Evolutionary conservation across 1,284 basidiomycete species (phyloP).

Genomic region (Austroboletus rostrupii): DNA sequence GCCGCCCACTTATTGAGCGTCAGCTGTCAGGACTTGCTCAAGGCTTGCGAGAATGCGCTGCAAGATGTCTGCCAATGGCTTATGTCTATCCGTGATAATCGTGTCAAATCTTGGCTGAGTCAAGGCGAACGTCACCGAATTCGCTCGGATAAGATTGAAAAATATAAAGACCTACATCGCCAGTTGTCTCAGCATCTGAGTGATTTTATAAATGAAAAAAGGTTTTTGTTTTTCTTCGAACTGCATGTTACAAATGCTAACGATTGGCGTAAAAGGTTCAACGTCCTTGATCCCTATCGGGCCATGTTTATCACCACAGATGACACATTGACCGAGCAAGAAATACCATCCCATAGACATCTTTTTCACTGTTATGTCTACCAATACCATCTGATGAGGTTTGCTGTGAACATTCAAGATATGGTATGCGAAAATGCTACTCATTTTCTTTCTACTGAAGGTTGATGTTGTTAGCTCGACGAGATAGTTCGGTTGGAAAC

Average conservation of each 20-base stretch:
- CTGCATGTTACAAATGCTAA: constrained; percentile 3
- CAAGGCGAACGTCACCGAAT: constrained; percentile 29
- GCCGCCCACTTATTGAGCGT: constrained; percentile 52
- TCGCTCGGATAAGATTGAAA: constrained; percentile 36
- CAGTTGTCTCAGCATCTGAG: constrained; percentile 40
- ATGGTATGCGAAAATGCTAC: constrained; percentile 40
- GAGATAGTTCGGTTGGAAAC: constrained; percentile 57
- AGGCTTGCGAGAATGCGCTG: constrained; percentile 44
- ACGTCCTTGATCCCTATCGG: constrained; percentile 69
- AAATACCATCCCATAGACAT: constrained; percentile 56
- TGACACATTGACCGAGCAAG: constrained; percentile 30
- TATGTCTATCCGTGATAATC: constrained; percentile 35
- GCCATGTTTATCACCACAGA: constrained; percentile 52
- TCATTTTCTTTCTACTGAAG: constrained; percentile 18
- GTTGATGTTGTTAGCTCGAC: constrained; percentile 39
- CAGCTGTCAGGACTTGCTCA: constrained; percentile 58
- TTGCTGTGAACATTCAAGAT: constrained; percentile 42
- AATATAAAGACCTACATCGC: constrained; percentile 37
- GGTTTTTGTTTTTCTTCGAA: constrained; percentile 36
- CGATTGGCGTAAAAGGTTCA: constrained; percentile 38
- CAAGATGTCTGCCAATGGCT: constrained; percentile 53
- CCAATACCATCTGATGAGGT: constrained; percentile 65
- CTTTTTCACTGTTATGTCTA: constrained; percentile 72
- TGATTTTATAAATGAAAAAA: constrained; percentile 47
- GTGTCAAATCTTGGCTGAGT: constrained; percentile 37